Percentiles rank a stretch among this genome's conserved stretches.
Evolutionary conservation across 345 rosid species (phyloP).

Genomic region (Linum lewisii): DNA sequence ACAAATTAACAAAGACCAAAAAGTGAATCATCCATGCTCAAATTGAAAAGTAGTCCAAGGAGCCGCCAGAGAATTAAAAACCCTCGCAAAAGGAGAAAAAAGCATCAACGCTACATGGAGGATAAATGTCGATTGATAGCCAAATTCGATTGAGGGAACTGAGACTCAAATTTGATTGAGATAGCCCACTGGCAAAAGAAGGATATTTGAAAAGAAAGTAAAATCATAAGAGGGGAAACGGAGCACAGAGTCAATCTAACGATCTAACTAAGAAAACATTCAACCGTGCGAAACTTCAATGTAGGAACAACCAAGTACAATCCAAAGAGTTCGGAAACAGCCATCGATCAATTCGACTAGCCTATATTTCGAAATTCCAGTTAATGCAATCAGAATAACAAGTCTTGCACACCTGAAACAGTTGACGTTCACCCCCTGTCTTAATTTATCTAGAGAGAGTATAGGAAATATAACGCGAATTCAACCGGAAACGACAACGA

Average conservation of each 20-base stretch:
- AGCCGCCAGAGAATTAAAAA: too few species aligned
- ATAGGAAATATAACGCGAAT: too few species aligned
- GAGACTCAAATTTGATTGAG: background rate
- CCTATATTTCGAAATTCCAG: background rate
- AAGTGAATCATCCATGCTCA: background rate
- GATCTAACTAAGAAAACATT: too few species aligned
- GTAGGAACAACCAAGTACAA: background rate
- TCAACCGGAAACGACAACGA: too few species aligned
- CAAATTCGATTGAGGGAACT: background rate
- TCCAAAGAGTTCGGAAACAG: background rate
- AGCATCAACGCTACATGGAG: background rate
- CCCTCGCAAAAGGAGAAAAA: too few species aligned
- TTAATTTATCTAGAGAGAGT: too few species aligned
- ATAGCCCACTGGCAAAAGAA: too few species aligned
- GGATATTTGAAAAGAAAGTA: too few species aligned
- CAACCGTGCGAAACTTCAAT: background rate
- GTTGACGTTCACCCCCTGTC: too few species aligned
- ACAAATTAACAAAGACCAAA: background rate
- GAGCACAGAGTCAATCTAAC: background rate
- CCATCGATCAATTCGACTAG: background rate
- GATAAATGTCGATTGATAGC: background rate
- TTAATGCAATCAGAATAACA: background rate
- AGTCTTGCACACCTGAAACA: too few species aligned
- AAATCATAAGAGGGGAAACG: too few species aligned
- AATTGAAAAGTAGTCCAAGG: background rate